These are phyloP conservation scores for Cornus kousa DNA, from an alignment of 148 eudicot species.

Conservation along the genomic window DNA sequence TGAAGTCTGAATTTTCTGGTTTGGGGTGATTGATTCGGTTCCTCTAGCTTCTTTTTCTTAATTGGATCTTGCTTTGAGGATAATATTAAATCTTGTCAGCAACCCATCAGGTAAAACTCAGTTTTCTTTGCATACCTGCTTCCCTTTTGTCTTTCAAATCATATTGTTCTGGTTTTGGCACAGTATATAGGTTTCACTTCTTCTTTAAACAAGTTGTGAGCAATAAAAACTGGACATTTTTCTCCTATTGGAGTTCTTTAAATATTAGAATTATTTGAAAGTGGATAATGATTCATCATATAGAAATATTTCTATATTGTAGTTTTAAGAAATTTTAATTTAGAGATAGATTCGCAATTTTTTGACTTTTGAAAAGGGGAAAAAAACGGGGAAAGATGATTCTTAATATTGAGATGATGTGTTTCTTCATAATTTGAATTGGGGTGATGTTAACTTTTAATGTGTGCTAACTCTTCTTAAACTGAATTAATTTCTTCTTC, in stretches of 20 bases:
- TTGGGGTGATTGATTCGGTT: not conserved
- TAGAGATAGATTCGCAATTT: not conserved
- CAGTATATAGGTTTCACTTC: not conserved
- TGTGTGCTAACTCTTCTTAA: not conserved
- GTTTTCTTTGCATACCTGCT: not conserved
- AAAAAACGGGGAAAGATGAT: not conserved
- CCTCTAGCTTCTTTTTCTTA: not conserved
- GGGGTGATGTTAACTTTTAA: not conserved
- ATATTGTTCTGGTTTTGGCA: not conserved
- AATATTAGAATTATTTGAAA: too few relatives aligned
- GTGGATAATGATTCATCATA: not conserved
- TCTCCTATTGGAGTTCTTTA: not conserved
- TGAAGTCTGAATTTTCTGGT: not conserved
- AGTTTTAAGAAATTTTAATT: too few relatives aligned
- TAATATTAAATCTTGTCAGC: not conserved
- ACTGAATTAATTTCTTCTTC: not conserved
- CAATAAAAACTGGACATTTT: not conserved
- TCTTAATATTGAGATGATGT: not conserved
- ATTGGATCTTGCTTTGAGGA: not conserved
- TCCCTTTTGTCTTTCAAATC: not conserved
- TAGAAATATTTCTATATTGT: too few relatives aligned
- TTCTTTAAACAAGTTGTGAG: not conserved
- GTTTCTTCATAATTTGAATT: slow-evolving; percentile 1
- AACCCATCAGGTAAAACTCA: not conserved
- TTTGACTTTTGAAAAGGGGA: too few relatives aligned